Percentiles rank a stretch among this genome's conserved stretches.
Evolutionary conservation across 1,284 basidiomycete genomes (phyloP).

Genomic region (Apiotrichum siamense): DNA sequence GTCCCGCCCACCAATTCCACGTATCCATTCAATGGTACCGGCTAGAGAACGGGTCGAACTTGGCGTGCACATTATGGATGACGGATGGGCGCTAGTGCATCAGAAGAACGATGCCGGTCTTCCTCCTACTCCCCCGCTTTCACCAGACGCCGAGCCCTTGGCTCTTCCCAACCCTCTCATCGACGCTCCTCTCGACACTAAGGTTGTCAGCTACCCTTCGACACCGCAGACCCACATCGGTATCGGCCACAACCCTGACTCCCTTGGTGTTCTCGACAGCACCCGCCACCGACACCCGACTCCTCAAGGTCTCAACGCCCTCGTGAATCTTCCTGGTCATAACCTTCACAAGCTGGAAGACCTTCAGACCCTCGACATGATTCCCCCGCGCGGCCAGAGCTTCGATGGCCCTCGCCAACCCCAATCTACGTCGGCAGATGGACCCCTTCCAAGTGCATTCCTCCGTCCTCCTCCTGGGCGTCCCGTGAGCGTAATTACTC

Average conservation of each 20-base stretch:
- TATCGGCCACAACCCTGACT: too few species aligned
- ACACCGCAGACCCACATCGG: not conserved
- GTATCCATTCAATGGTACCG: not conserved
- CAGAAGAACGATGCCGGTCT: not conserved
- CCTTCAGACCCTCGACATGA: not conserved
- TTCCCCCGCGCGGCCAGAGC: not conserved
- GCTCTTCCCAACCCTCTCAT: not conserved
- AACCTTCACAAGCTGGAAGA: not conserved
- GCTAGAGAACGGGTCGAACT: not conserved
- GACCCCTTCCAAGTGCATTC: not conserved
- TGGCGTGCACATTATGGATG: conserved; percentile 1
- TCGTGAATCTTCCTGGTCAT: not conserved
- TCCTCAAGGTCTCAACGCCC: not conserved
- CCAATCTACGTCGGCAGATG: not conserved
- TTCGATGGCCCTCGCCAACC: not conserved
- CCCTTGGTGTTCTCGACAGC: not conserved
- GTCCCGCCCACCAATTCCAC: not conserved
- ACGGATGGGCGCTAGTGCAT: conserved; percentile 1
- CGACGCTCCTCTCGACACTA: too few species aligned
- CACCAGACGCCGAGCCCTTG: not conserved
- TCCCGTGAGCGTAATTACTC: not conserved
- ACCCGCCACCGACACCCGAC: not conserved
- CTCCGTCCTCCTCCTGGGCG: not conserved
- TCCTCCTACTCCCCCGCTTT: not conserved
- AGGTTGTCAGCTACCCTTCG: not conserved